These are phyloP conservation scores for Botrytis tulipae DNA, from an alignment of 2,329 filamentous ascomycete species.

Conservation along the genomic window DNA sequence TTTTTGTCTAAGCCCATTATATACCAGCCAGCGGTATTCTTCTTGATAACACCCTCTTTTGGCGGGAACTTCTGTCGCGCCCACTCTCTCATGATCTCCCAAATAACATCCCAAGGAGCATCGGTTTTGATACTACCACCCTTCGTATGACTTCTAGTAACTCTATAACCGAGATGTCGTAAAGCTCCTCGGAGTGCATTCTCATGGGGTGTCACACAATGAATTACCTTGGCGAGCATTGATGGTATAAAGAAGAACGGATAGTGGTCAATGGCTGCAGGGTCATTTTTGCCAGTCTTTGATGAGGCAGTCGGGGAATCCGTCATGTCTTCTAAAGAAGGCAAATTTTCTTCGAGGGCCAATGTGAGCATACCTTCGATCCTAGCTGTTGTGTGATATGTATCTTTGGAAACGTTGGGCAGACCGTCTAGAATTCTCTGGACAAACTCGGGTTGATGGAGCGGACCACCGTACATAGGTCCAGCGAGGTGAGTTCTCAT, in stretches of 20 bases:
- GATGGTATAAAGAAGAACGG: slow-evolving; percentile 87
- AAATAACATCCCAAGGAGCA: slow-evolving; percentile 84
- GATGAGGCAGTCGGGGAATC: slow-evolving; percentile 41
- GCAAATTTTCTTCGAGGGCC: slow-evolving; percentile 69
- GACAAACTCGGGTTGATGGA: slow-evolving; percentile 84
- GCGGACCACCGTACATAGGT: slow-evolving; percentile 89
- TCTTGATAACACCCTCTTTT: slow-evolving; percentile 68
- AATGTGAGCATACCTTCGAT: slow-evolving; percentile 91
- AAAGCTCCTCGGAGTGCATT: slow-evolving; percentile 79
- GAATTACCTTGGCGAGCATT: slow-evolving; percentile 70
- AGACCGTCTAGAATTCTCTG: slow-evolving; percentile 73
- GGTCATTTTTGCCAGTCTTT: slow-evolving; percentile 48
- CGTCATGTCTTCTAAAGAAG: slow-evolving; percentile 26
- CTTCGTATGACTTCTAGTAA: slow-evolving; percentile 84
- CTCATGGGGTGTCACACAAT: slow-evolving; percentile 76
- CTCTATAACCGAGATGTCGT: slow-evolving; percentile 74
- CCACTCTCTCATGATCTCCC: slow-evolving; percentile 94
- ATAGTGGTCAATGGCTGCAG: slow-evolving; percentile 66
- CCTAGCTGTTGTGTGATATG: slow-evolving; percentile 76
- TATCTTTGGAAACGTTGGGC: slow-evolving; percentile 60
- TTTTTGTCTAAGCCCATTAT: slow-evolving; percentile 52
- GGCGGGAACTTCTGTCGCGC: slow-evolving; percentile 75
- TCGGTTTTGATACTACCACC: slow-evolving; percentile 90
- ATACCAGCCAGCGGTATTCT: slow-evolving; percentile 67
- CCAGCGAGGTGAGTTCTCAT: slow-evolving; percentile 84